Base-by-base conservation (phyloP, 192 early-diverging fungal species). In the Rhizophlyctis rosea region DNA sequence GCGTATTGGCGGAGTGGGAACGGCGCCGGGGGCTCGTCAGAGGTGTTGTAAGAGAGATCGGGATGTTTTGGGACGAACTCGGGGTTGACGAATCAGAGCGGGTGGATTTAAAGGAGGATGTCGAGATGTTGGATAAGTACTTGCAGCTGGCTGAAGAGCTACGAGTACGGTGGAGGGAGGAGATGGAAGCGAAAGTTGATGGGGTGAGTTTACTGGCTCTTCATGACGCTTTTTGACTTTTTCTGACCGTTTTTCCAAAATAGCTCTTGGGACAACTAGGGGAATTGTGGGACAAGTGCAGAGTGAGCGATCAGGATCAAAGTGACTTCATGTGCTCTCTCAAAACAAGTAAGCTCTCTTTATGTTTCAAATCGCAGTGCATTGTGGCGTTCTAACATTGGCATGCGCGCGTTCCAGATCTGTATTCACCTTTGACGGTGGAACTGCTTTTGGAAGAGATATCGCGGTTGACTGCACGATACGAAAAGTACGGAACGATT, bases 351-450 rank as follows among this genome's bases (percentile, higher is more conserved):
- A 49, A 1, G 24, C 35, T 1, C 18, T 24, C 21, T 9, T 61
- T 24, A 21, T 61, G 24, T 4, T 53, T 60, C 30, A 47, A 30
- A 58, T 32, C 4, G 9, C 32, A 49, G 14, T 25, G 13, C 48
- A 23, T 18, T 4, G 47, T 16, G 23, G 24, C 7, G 52, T 5
- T n/a, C 4, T 24, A 11, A 53, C 7, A 25, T 4, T 25, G 13
- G 5, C 35, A 13, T 13, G 49, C 4, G 36, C 33, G 23, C 16
- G n/a, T 9, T 33, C 49, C 25, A 59, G 70, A 75, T 70, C 54
- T 68, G n/a, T 80, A 80, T 36, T 65, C 69, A 1, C 72, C 75
- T 1, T 31, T 71, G 5, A 68, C 72, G n/a, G 48, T 74, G 1
- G 54, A 65, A 32, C 21, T 32, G 18, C 24, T 79, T 18, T 47